Percentiles rank a stretch among this genome's conserved stretches.
These are phyloP conservation scores for Alternaria alternata DNA, from an alignment of 2,329 filamentous ascomycete species.

Conservation along the genomic window DNA sequence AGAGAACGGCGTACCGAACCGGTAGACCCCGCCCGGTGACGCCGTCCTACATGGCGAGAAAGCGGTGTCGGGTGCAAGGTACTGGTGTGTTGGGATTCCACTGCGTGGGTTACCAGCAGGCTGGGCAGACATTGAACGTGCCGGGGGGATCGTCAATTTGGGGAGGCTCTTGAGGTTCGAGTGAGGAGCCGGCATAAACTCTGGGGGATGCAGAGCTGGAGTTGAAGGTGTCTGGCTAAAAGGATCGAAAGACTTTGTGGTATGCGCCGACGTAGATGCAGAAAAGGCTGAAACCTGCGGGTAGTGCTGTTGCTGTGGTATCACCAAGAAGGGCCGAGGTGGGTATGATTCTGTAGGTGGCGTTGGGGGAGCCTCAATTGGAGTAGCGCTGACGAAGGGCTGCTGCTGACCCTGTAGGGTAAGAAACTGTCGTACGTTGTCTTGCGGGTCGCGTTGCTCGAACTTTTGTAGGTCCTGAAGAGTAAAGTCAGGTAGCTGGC, in stretches of 20 bases:
- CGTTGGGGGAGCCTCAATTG: slow-evolving; percentile 59
- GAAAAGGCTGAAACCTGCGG: slow-evolving; percentile 46
- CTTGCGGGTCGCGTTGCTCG: slow-evolving; percentile 80
- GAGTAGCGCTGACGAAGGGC: slow-evolving; percentile 70
- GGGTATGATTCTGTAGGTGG: slow-evolving; percentile 53
- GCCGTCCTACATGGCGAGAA: slow-evolving; percentile 58
- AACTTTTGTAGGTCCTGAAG: slow-evolving; percentile 79
- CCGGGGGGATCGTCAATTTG: slow-evolving; percentile 63
- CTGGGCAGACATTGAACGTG: slow-evolving; percentile 49
- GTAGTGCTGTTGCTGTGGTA: slow-evolving; percentile 39
- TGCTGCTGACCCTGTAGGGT: slow-evolving; percentile 77
- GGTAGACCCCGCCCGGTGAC: slow-evolving; percentile 71
- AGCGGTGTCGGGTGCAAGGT: slow-evolving; percentile 49
- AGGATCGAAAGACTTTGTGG: slow-evolving; percentile 42
- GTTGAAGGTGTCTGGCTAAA: slow-evolving; percentile 24
- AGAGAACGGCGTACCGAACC: slow-evolving; percentile 86
- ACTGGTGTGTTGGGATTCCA: slow-evolving; percentile 34
- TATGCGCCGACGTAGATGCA: slow-evolving; percentile 46
- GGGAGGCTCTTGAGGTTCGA: slow-evolving; percentile 65
- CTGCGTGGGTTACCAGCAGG: slow-evolving; percentile 37
- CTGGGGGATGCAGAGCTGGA: slow-evolving; percentile 49
- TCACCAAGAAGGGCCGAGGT: slow-evolving; percentile 40
- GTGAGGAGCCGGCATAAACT: slow-evolving; percentile 55
- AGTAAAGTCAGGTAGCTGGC: slow-evolving; percentile 67
- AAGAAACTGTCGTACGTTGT: slow-evolving; percentile 92